Percentiles rank a stretch among this genome's conserved stretches.
These are phyloP conservation scores for Globisporangium polare DNA, from an alignment of 352 stramenopile species.

Conservation along the genomic window DNA sequence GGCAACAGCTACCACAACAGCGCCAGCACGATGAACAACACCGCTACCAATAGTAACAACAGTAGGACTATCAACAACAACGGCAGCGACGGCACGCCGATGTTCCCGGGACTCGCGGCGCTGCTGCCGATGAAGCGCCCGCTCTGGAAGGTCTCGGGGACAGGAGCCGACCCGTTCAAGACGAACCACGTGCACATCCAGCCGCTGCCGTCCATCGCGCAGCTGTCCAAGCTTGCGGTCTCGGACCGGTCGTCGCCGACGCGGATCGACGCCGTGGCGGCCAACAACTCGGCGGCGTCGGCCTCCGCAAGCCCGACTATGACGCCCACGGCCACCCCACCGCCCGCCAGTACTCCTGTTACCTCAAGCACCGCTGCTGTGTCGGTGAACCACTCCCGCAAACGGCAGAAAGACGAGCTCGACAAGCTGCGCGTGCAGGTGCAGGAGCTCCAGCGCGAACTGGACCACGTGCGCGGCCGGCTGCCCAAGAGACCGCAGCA, in stretches of 20 bases:
- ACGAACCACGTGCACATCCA: slow-evolving; percentile 10
- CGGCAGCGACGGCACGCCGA: not conserved
- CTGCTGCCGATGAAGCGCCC: slow-evolving; percentile 13
- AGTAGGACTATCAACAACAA: not conserved
- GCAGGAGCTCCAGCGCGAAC: slow-evolving; percentile 51
- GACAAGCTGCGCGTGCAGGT: slow-evolving; percentile 43
- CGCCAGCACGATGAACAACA: not conserved
- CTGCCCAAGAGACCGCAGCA: slow-evolving; percentile 8
- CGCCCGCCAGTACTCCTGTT: not conserved
- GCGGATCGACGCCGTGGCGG: slow-evolving; percentile 4
- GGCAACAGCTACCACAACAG: not conserved
- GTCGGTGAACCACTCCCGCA: slow-evolving; percentile 41
- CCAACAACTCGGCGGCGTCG: not conserved
- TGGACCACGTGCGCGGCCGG: slow-evolving; percentile 20
- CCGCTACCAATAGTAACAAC: not conserved
- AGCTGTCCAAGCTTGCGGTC: slow-evolving; percentile 14
- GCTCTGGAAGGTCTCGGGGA: slow-evolving; percentile 1
- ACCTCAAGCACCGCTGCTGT: not conserved
- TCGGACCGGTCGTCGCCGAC: slow-evolving; percentile 9
- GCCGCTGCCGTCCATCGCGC: slow-evolving; percentile 16
- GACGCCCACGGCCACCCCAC: not conserved
- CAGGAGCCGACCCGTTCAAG: not conserved
- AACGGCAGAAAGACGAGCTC: slow-evolving; percentile 56
- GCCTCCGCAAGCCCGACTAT: not conserved
- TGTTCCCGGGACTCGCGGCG: slow-evolving; percentile 4